Conservation (phyloP, 768 basidiomycete genomes). For the Auricularia heimuer region DNA sequence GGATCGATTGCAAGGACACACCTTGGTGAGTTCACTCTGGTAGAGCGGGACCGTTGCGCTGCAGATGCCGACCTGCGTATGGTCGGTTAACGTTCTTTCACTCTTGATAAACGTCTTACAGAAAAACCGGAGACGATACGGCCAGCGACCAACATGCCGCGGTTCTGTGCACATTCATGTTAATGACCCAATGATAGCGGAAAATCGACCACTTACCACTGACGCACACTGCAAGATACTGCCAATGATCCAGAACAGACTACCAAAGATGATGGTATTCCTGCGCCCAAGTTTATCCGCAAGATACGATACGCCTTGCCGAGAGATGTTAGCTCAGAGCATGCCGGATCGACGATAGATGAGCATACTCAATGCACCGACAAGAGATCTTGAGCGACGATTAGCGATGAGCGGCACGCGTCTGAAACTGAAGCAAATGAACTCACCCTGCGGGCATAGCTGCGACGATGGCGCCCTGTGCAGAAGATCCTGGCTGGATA, state of each 20-base stretch:
- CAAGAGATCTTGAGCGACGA: slow-evolving; percentile 34
- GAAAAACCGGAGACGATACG: slow-evolving; percentile 60
- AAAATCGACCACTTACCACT: slow-evolving; percentile 20
- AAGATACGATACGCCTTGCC: slow-evolving; percentile 46
- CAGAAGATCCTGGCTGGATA: slow-evolving; percentile 1
- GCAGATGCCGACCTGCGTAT: slow-evolving; percentile 33
- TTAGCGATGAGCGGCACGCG: not conserved
- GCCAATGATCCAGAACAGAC: slow-evolving; percentile 64
- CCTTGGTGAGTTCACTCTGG: slow-evolving; percentile 59
- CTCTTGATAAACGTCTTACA: slow-evolving; percentile 22
- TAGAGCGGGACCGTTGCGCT: slow-evolving; percentile 64
- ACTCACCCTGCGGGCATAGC: slow-evolving; percentile 53
- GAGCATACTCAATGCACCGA: slow-evolving; percentile 33
- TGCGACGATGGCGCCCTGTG: slow-evolving; percentile 58
- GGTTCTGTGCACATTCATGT: slow-evolving; percentile 33
- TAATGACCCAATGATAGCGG: not conserved
- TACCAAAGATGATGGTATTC: slow-evolving; percentile 54
- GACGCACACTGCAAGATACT: slow-evolving; percentile 62
- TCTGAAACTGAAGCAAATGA: too few relatives aligned
- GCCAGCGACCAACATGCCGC: slow-evolving; percentile 65
- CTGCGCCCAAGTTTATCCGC: slow-evolving; percentile 61
- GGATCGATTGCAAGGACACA: not conserved
- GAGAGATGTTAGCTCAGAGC: not conserved
- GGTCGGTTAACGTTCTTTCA: not conserved
- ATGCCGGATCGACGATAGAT: not conserved